Conservation (phyloP, 805 yeast genomes). For the Metschnikowia picachoensis region DNA sequence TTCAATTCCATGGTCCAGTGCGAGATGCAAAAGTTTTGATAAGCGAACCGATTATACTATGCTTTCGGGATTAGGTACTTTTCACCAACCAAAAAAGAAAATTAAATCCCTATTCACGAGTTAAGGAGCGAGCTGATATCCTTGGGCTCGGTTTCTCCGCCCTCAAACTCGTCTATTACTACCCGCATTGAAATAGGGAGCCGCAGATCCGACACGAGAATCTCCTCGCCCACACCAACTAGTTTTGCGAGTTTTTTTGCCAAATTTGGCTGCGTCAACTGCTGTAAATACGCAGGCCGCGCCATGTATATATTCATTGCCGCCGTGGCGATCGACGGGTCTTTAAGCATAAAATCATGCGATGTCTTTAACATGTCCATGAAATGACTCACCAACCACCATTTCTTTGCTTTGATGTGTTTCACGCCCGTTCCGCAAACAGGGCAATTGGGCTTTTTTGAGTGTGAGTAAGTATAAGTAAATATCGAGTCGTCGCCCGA, state of each 20-base stretch:
- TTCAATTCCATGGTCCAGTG: conserved; percentile 50
- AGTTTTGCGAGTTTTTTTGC: conserved; percentile 29
- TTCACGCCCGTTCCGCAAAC: conserved; percentile 61
- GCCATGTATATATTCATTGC: conserved; percentile 41
- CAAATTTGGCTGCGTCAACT: conserved; percentile 44
- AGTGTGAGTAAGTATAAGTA: conserved; percentile 66
- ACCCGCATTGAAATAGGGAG: conserved; percentile 43
- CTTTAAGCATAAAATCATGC: conserved; percentile 30
- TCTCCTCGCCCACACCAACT: conserved; percentile 43
- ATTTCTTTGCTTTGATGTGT: conserved; percentile 20
- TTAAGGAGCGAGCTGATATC: conserved; percentile 12
- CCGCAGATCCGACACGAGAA: conserved; percentile 49
- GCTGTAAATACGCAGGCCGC: conserved; percentile 45
- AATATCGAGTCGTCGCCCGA: conserved; percentile 79
- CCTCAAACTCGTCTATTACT: conserved; percentile 16
- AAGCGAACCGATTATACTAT: no score
- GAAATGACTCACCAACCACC: conserved; percentile 31
- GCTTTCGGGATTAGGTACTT: no score
- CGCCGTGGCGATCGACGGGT: conserved; percentile 46
- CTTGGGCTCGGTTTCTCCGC: conserved; percentile 23
- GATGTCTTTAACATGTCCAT: conserved; percentile 36
- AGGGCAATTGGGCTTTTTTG: conserved; percentile 59
- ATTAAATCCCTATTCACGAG: neutral
- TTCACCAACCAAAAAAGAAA: no score
- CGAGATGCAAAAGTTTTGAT: conserved; percentile 42